Conservation (phyloP, 139 green algal species). For the Bryopsis sp. region DNA sequence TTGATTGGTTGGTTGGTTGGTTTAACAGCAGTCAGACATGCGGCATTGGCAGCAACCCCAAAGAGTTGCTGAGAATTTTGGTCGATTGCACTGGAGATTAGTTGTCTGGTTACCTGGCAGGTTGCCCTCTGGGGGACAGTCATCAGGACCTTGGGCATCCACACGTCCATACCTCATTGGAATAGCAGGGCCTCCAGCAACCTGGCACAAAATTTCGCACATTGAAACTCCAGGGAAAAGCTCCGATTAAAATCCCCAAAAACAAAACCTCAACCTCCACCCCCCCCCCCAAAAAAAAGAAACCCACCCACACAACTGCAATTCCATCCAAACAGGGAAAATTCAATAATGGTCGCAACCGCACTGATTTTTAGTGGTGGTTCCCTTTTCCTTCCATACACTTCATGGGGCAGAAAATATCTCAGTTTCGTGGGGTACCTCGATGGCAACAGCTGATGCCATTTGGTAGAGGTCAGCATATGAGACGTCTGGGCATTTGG, state of each 20-base stretch:
- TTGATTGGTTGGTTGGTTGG: background rate
- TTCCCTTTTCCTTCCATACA: no score
- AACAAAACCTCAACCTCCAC: no score
- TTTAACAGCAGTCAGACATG: background rate
- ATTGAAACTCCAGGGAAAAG: background rate
- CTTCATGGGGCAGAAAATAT: background rate
- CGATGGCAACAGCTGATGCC: constrained; percentile 41
- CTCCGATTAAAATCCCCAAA: no score
- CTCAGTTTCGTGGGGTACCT: constrained; percentile 24
- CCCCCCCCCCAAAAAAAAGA: no score
- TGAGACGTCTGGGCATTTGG: constrained; percentile 36
- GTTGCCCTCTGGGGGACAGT: constrained; percentile 66
- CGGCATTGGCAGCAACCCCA: background rate
- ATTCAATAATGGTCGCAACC: background rate
- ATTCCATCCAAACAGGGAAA: background rate
- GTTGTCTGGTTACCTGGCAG: constrained; percentile 43
- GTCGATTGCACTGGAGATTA: background rate
- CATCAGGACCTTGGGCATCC: constrained; percentile 42
- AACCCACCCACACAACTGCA: no score
- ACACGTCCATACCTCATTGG: constrained; percentile 75
- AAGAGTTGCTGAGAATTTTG: background rate
- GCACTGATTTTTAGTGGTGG: background rate
- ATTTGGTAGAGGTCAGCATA: constrained; percentile 66
- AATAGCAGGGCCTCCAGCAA: constrained; percentile 74
- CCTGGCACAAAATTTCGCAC: constrained; percentile 25